Percentiles rank a stretch among this genome's conserved stretches.
These are phyloP conservation scores for Ophiorrhiza pumila DNA, from an alignment of 257 asterid species.

Conservation along the genomic window DNA sequence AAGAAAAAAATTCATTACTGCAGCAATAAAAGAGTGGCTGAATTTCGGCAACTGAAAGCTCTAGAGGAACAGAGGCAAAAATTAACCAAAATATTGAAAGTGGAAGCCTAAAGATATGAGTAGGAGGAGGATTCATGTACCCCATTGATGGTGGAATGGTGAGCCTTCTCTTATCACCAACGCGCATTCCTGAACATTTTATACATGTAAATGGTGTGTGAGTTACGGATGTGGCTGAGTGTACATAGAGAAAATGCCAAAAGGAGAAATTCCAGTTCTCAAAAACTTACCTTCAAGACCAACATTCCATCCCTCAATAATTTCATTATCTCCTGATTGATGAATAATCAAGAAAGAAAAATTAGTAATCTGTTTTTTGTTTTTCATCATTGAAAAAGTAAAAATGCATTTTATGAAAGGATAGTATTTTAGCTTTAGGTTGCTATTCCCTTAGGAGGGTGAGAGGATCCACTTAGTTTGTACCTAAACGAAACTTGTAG, in stretches of 20 bases:
- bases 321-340: slow-evolving; percentile 51
- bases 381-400: background rate
- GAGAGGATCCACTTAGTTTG: background rate
- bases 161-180: slow-evolving; percentile 85
- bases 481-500: slow-evolving; percentile 67
- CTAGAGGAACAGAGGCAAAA: background rate
- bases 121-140: slow-evolving; percentile 33
- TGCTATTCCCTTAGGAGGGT: background rate
- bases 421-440: background rate
- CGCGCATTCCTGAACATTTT: slow-evolving; percentile 65
- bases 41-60: background rate
- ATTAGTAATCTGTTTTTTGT: background rate
- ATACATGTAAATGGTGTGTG: slow-evolving; percentile 7
- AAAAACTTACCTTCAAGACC: slow-evolving; percentile 60
- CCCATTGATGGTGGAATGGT: slow-evolving; percentile 80
- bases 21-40: background rate
- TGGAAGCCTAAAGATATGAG: background rate
- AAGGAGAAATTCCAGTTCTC: background rate
- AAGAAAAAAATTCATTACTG: background rate
- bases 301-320: slow-evolving; percentile 66
- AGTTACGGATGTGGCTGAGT: slow-evolving; percentile 6
- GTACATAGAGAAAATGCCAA: background rate
- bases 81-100: slow-evolving; percentile 1
- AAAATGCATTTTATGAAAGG: background rate
- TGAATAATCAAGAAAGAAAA: slow-evolving; percentile 11